Percentiles rank a stretch among this genome's conserved stretches.
These are phyloP conservation scores for Hydnum rufescens DNA, from an alignment of 768 basidiomycete species.

Conservation along the genomic window DNA sequence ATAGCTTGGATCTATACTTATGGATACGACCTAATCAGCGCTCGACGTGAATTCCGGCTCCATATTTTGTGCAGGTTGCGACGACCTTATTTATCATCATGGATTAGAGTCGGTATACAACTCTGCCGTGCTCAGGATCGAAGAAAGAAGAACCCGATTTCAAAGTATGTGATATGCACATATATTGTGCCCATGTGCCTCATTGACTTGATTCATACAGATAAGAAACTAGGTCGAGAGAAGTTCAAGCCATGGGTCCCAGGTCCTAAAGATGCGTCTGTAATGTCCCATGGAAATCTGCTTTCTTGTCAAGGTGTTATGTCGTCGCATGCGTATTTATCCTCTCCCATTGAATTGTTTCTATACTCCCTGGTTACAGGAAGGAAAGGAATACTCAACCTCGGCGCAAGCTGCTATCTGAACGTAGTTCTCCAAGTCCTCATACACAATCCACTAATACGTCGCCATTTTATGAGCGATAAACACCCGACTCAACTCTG, in stretches of 20 bases:
- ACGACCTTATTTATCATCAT: conserved; percentile 51
- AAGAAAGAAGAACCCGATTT: conserved; percentile 43
- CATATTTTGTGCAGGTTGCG: conserved; percentile 53
- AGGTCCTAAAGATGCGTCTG: conserved; percentile 21
- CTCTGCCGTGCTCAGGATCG: conserved; percentile 28
- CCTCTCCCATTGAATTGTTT: not conserved
- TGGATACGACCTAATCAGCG: conserved; percentile 24
- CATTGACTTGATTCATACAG: not conserved
- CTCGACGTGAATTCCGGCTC: conserved; percentile 55
- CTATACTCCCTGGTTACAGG: conserved; percentile 18
- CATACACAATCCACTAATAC: conserved; percentile 71
- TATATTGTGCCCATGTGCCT: conserved; percentile 1
- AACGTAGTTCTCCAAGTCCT: conserved; percentile 82
- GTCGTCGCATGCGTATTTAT: not conserved
- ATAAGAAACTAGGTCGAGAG: conserved; percentile 24
- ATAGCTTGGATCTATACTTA: not conserved
- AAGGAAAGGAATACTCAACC: conserved; percentile 67
- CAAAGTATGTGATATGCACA: too few relatives aligned
- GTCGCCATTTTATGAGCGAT: conserved; percentile 79
- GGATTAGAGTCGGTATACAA: conserved; percentile 29
- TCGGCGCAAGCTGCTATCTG: conserved; percentile 87
- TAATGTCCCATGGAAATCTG: conserved; percentile 29
- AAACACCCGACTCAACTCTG: conserved; percentile 63
- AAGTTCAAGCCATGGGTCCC: conserved; percentile 33
- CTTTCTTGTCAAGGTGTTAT: conserved; percentile 57